Evolutionary conservation across 1,139 yeast genomes (phyloP).

Genomic region (Groenewaldozyma auringiensis): DNA sequence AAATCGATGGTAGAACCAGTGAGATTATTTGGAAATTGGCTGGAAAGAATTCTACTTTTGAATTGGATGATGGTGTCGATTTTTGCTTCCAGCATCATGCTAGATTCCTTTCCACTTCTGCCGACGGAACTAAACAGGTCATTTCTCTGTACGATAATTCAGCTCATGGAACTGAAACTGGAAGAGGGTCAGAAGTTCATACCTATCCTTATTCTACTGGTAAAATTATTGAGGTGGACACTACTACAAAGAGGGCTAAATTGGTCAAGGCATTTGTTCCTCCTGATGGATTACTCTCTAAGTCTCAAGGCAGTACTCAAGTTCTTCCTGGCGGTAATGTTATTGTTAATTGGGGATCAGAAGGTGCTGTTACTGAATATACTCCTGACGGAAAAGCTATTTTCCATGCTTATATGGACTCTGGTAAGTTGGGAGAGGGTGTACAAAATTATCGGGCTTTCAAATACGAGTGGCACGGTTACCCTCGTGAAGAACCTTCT

Average conservation of each 20-base stretch:
- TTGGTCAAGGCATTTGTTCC: constrained; percentile 26
- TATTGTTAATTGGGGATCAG: constrained; percentile 38
- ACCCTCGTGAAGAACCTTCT: constrained; percentile 33
- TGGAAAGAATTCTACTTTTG: constrained; percentile 27
- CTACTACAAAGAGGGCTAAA: constrained; percentile 28
- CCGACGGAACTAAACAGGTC: constrained; percentile 24
- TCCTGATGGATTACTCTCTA: constrained; percentile 28
- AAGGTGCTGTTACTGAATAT: constrained; percentile 36
- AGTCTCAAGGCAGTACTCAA: constrained; percentile 38
- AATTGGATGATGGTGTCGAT: constrained; percentile 23
- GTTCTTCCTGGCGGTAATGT: constrained; percentile 35
- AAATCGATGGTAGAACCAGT: constrained; percentile 34
- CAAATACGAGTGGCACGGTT: constrained; percentile 35
- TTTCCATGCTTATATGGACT: constrained; percentile 35
- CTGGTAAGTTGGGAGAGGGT: constrained; percentile 26
- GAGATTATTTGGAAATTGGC: constrained; percentile 31
- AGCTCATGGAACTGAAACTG: constrained; percentile 33
- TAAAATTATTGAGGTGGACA: constrained; percentile 33
- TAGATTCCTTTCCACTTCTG: constrained; percentile 27
- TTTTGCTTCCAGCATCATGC: constrained; percentile 39
- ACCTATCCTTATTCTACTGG: constrained; percentile 31
- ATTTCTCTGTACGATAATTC: constrained; percentile 36
- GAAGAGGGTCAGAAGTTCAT: constrained; percentile 27
- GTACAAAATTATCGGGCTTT: constrained; percentile 36
- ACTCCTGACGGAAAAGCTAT: constrained; percentile 28